Base-by-base conservation (phyloP, 2,329 filamentous ascomycete species). In the Thielaviopsis musarum region DNA sequence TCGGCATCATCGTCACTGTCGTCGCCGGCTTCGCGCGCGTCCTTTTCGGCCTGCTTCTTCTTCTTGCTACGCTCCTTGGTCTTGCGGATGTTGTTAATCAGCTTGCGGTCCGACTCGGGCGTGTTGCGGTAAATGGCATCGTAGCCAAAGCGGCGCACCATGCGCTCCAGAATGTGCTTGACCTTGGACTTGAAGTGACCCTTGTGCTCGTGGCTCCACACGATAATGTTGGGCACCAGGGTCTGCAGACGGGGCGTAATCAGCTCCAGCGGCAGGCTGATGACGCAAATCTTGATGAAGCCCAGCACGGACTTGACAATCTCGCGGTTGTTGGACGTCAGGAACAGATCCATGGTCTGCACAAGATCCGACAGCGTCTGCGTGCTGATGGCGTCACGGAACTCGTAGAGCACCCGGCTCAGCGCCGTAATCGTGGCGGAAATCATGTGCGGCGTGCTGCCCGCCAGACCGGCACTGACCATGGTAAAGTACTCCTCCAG, bases 181-280 rank as follows among this genome's bases (percentile, higher is more conserved):
- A 98, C 91, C 76, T 97, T 98, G 56, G 88, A 85, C 67, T 91
- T 89, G 75, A 98, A 93, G 69, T 95, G 90, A 13, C 90, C 90
- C 75, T 97, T 97, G 76, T 98, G 94, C 72, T 98, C 93, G 71
- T 96, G 89, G 69, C 87, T 91, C 91, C 93, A 98, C 51, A 91
- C 83, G 77, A 97, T 88, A 21, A 97, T 77, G 70, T 95, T 95
- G 3, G 91, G 88, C 1, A 98, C 81, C 54, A 98, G 77, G 0
- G 83, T 82, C 34, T 78, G 74, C 41, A 98, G 80, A 24, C 90
- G 82, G 4, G 88, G 84, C 41, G 85, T 77, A 75, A 98, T 84
- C 63, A 95, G 77, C 5, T 86, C 82, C 49, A 83, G 81, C 0
- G 91, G 89, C 30, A 97, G 75, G 61, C 87, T 85, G 66, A 97